phyloP scores from a whole-genome alignment of 2,329 filamentous ascomycete genomes.

The Fusarium chaquense region DNA sequence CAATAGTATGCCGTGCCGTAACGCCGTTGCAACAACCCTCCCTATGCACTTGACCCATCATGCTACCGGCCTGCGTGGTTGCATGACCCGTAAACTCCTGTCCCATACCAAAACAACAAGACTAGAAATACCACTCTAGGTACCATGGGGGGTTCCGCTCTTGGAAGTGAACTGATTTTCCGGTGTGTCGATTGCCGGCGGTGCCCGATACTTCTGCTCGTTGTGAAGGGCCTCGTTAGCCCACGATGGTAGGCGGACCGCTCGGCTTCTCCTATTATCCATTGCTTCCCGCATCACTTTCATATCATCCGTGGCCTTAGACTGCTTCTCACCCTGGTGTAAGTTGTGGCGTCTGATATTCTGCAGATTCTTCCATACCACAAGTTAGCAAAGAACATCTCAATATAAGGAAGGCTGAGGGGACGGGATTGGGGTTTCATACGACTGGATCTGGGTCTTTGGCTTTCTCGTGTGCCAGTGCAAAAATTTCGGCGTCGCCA shows the following conservation, averaged over 20 bases:
- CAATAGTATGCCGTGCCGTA: conserved; percentile 33
- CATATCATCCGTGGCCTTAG: conserved; percentile 47
- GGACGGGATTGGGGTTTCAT: conserved; percentile 37
- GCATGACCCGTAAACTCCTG: conserved; percentile 14
- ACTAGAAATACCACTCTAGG: not conserved
- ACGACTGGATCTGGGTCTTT: conserved; percentile 50
- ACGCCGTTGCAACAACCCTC: conserved; percentile 26
- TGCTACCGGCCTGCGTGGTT: not conserved
- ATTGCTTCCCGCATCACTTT: conserved; percentile 52
- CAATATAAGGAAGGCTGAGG: not conserved
- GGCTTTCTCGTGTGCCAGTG: conserved; percentile 36
- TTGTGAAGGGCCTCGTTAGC: conserved; percentile 49
- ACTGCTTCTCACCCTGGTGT: conserved; percentile 20
- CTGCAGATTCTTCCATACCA: conserved; percentile 49
- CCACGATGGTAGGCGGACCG: conserved; percentile 49
- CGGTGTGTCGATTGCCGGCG: conserved; percentile 19
- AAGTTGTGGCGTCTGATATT: conserved; percentile 47
- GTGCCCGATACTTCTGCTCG: conserved; percentile 25
- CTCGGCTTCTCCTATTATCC: conserved; percentile 46
- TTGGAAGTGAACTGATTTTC: conserved; percentile 11
- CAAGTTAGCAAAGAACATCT: conserved; percentile 25
- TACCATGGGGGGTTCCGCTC: conserved; percentile 1
- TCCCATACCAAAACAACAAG: conserved; percentile 2
- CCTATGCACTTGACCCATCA: not conserved
- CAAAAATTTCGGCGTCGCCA: conserved; percentile 44